phyloP scores from a whole-genome alignment of 106 monocot genomes.

The Dactylorhiza incarnata region DNA sequence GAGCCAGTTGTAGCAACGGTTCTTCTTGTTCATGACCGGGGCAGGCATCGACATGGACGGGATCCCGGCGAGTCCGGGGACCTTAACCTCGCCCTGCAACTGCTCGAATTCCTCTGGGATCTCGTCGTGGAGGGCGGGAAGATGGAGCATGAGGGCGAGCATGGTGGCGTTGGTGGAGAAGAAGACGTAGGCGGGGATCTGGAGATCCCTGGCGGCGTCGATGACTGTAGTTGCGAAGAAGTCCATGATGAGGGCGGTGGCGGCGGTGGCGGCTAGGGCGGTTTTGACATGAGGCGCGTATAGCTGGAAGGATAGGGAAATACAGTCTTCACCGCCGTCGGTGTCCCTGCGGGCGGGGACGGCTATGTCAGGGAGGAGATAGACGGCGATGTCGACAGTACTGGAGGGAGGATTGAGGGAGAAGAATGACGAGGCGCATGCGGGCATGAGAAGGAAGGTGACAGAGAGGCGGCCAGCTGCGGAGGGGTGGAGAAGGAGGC shows the following conservation, averaged over 20 bases:
- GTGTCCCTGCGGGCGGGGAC: too few species aligned
- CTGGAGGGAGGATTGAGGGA: not conserved
- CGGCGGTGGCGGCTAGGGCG: not conserved
- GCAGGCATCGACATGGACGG: slow-evolving; percentile 18
- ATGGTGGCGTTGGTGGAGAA: slow-evolving; percentile 10
- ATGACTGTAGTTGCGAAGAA: slow-evolving; percentile 13
- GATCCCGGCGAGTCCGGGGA: slow-evolving; percentile 20
- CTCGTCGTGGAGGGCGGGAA: slow-evolving; percentile 10
- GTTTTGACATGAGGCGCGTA: slow-evolving; percentile 12
- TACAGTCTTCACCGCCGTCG: not conserved
- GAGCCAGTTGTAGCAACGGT: not conserved
- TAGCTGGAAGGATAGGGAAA: slow-evolving; percentile 9
- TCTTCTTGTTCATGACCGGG: slow-evolving; percentile 14
- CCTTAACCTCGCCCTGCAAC: slow-evolving; percentile 2
- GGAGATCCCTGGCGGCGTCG: slow-evolving; percentile 24
- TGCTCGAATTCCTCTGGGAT: slow-evolving; percentile 3
- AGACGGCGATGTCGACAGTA: not conserved
- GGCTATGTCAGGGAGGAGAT: not conserved
- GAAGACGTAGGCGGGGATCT: slow-evolving; percentile 19
- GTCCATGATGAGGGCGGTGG: slow-evolving; percentile 19
- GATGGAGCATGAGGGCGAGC: slow-evolving; percentile 11
- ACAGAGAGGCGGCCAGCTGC: not conserved
- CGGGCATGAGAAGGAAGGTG: not conserved
- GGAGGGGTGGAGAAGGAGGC: not conserved
- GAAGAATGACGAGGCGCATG: not conserved